Evolutionary conservation across 2,329 filamentous ascomycete genomes (phyloP).

Genomic region (Rosellinia necatrix): DNA sequence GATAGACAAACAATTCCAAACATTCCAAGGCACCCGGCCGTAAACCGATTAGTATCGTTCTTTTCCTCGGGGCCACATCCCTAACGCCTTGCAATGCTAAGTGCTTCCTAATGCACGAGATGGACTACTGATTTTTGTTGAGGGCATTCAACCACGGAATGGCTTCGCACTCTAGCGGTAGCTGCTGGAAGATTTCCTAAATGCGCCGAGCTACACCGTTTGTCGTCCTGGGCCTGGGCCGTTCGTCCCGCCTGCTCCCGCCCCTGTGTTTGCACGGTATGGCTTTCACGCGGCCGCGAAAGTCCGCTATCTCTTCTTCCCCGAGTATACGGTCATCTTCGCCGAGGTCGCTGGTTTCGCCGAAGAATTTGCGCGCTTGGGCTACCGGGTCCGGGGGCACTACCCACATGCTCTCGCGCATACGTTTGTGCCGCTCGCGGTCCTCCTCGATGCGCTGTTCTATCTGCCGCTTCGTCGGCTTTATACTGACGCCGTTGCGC

Average conservation of each 20-base stretch:
- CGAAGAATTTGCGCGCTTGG: slow-evolving; percentile 83
- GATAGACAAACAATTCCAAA: no score
- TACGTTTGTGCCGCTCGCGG: slow-evolving; percentile 87
- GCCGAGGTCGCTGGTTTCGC: slow-evolving; percentile 82
- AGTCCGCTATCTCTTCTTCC: slow-evolving; percentile 70
- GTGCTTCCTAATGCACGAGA: not conserved
- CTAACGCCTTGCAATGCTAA: slow-evolving; percentile 24
- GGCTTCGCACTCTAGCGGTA: not conserved
- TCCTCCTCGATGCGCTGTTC: slow-evolving; percentile 98
- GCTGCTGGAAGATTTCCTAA: slow-evolving; percentile 15
- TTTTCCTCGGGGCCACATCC: not conserved
- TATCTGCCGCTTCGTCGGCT: slow-evolving; percentile 81
- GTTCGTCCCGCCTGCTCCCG: slow-evolving; percentile 8
- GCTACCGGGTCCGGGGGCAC: slow-evolving; percentile 67
- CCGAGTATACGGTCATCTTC: slow-evolving; percentile 83
- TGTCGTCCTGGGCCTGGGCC: slow-evolving; percentile 16
- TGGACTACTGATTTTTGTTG: not conserved
- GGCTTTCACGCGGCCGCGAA: slow-evolving; percentile 18
- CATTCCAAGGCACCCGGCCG: no score
- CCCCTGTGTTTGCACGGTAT: slow-evolving; percentile 16
- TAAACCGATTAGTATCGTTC: no score
- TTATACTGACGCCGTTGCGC: slow-evolving; percentile 36
- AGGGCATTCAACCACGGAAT: not conserved
- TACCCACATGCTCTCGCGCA: slow-evolving; percentile 93
- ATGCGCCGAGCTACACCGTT: slow-evolving; percentile 23